Evolutionary conservation across 352 stramenopile species (phyloP).

Genomic region (Phytophthora uliginosa): DNA sequence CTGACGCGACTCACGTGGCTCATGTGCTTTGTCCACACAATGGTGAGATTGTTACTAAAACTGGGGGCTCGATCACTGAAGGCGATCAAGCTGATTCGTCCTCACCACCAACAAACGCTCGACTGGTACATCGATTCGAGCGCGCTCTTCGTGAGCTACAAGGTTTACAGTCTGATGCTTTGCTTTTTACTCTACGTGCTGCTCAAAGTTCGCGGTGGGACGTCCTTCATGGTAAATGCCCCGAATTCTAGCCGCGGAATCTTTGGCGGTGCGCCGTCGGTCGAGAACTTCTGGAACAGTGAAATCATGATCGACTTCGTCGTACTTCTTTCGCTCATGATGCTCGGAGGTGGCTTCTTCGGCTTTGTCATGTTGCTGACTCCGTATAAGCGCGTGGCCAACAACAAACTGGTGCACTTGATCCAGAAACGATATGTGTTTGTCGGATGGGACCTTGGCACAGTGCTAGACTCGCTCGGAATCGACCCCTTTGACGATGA

Average conservation of each 20-base stretch:
- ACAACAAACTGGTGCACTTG: constrained; percentile 58
- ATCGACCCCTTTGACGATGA: constrained; percentile 52
- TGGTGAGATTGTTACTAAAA: constrained; percentile 42
- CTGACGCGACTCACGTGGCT: constrained; percentile 69
- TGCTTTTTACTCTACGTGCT: constrained; percentile 55
- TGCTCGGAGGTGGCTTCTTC: constrained; percentile 34
- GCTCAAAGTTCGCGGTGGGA: constrained; percentile 39
- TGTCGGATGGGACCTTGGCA: constrained; percentile 58
- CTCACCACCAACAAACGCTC: constrained; percentile 37
- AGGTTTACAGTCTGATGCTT: constrained; percentile 66
- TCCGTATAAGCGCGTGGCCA: constrained; percentile 46
- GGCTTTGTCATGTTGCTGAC: constrained; percentile 44
- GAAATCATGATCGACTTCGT: constrained; percentile 69
- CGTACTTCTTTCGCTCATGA: constrained; percentile 47
- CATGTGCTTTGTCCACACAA: constrained; percentile 61
- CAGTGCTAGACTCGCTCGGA: constrained; percentile 45
- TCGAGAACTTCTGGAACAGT: constrained; percentile 58
- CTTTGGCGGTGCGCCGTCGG: constrained; percentile 46
- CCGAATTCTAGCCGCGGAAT: constrained; percentile 40
- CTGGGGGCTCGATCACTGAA: constrained; percentile 40
- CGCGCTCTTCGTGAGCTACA: constrained; percentile 66
- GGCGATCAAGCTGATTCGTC: constrained; percentile 42
- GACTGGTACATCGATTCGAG: constrained; percentile 63
- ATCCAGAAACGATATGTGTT: constrained; percentile 63
- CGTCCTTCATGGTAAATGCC: constrained; percentile 57